Conservation (phyloP, 2,329 filamentous ascomycete species). For the Ophiostoma novo-ulmi region DNA sequence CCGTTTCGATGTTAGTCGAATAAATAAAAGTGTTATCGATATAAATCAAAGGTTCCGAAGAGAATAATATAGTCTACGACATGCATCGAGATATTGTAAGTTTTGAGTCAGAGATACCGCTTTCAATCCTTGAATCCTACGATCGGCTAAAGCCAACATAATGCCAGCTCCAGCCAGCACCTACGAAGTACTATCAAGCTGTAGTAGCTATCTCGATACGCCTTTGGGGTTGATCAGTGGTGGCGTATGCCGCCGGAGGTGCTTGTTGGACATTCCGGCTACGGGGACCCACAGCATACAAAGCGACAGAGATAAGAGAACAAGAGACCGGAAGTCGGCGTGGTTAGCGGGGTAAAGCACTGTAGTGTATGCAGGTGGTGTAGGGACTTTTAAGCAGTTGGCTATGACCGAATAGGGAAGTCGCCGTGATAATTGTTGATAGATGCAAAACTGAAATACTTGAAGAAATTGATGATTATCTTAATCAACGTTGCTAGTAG, state of each 20-base stretch:
- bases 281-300: conserved; percentile 3
- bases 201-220: not conserved
- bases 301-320: not conserved
- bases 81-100: not conserved
- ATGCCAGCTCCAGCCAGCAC: not conserved
- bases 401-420: not conserved
- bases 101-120: not conserved
- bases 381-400: not conserved
- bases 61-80: not conserved
- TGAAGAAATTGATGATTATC: no score
- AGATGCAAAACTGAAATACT: not conserved
- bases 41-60: no score
- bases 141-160: not conserved
- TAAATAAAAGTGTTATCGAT: not conserved
- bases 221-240: not conserved
- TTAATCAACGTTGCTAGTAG: no score
- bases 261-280: not conserved
- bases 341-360: not conserved
- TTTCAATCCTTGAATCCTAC: not conserved
- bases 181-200: not conserved
- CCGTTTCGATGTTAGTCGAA: not conserved
- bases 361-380: no score
- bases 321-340: not conserved
- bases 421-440: not conserved
- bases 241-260: not conserved